These are phyloP conservation scores for Stropharia rugosoannulata DNA, from an alignment of 768 basidiomycete species.

Conservation along the genomic window DNA sequence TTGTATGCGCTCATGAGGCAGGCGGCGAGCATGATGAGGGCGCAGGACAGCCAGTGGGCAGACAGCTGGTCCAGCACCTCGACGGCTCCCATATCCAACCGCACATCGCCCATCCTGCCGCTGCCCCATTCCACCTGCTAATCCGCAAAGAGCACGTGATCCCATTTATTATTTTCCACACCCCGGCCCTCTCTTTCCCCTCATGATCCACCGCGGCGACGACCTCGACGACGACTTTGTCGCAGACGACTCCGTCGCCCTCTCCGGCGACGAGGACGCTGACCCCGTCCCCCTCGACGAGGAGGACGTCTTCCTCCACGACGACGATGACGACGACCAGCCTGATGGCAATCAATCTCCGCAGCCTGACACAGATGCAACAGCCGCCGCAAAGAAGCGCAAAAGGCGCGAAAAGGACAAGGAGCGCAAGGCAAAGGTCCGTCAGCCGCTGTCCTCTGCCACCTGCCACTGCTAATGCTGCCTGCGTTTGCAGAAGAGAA, in stretches of 20 bases:
- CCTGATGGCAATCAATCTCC: constrained; percentile 19
- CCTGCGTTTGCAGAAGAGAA: constrained; percentile 53
- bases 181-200: background rate
- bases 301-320: constrained; percentile 33
- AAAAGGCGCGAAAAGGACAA: constrained; percentile 75
- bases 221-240: constrained; percentile 85
- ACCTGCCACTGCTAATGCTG: background rate
- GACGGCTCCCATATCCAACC: background rate
- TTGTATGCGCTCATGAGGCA: constrained; percentile 27
- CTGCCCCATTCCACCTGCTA: background rate
- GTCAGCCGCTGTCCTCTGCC: constrained; percentile 1
- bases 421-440: constrained; percentile 69
- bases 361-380: constrained; percentile 16
- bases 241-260: constrained; percentile 63
- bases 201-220: constrained; percentile 54
- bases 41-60: constrained; percentile 13
- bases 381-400: constrained; percentile 55
- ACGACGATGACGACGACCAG: constrained; percentile 27
- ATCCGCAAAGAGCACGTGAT: background rate
- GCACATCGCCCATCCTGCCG: background rate
- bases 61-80: background rate
- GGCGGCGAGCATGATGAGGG: constrained; percentile 22
- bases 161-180: constrained; percentile 3
- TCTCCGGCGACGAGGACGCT: constrained; percentile 59
- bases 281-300: constrained; percentile 19